Base-by-base conservation (phyloP, 2,329 filamentous ascomycete species). In the Ophiosphaerella narmari region DNA sequence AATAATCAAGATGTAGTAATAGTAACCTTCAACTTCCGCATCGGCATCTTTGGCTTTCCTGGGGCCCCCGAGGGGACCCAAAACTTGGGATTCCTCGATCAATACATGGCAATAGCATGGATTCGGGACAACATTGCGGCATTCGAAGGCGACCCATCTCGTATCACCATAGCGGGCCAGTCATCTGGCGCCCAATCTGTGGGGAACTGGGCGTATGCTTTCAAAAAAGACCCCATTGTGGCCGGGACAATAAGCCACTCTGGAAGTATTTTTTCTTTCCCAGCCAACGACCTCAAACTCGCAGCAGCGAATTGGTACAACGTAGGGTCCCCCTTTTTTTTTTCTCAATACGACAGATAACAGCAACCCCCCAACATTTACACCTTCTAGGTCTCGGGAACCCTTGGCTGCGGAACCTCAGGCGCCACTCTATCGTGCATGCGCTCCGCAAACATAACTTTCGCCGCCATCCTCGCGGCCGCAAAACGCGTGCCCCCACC, bases 271-370 rank as follows among this genome's bases (percentile, higher is more conserved):
- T 43, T 43, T 16, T 32, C 34, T n/a, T 46, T 54, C 24, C 34
- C 21, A 1, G 5, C 29, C 26, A 53, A 49, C 33, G 41, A n/a
- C 7, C 32, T 36, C 23, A 24, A 38, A 32, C 21, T 32, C 12
- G 34, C 13, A 24, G 33, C 40, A 37, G 36, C 23, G 9, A 36
- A 55, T 34, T 51, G 57, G 55, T 49, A 53, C 32, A 53, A 53
- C 32, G 52, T 43, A 29, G 26, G 26, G 38, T 40, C 21, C 13
- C 1, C n/a, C n/a, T n/a, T n/a, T n/a, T n/a, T n/a, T n/a, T n/a
- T n/a, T 21, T 36, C 7, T 36, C 18, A 5, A 21, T 21, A 21
- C 2, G 18, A 21, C 4, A 21, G 4, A 18, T n/a, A n/a, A 7
- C 34, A n/a, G 2, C 34, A 14, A 8, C 34, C 13, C 18, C n/a